Evolutionary conservation across 768 basidiomycete species (phyloP).

Genomic region (Lyophyllum semitale): DNA sequence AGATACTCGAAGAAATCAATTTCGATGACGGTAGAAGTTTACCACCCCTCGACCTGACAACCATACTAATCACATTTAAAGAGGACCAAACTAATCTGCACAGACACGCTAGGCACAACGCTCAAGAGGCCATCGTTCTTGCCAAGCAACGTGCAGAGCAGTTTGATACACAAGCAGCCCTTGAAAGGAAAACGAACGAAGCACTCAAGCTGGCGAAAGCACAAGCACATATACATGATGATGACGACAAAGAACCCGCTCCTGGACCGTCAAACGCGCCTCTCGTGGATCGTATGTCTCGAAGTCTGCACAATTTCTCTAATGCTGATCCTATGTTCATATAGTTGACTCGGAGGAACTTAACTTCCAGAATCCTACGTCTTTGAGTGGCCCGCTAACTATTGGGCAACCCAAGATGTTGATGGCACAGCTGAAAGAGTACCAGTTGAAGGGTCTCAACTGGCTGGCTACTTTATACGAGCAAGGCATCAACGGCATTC

Average conservation of each 20-base stretch:
- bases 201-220: conserved; percentile 69
- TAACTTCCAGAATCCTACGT: conserved; percentile 98
- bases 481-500: conserved; percentile 98
- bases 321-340: conserved; percentile 3
- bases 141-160: conserved; percentile 79
- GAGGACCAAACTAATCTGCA: conserved; percentile 89
- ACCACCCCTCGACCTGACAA: neutral
- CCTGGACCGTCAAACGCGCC: conserved; percentile 37
- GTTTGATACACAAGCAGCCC: conserved; percentile 83
- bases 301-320: neutral
- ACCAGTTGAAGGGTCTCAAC: conserved; percentile 96
- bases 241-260: conserved; percentile 43
- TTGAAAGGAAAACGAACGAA: conserved; percentile 81
- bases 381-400: conserved; percentile 78
- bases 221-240: conserved; percentile 47
- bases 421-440: conserved; percentile 96
- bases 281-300: conserved; percentile 70
- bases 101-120: conserved; percentile 83
- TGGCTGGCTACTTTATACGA: conserved; percentile 98
- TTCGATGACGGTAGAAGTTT: conserved; percentile 80
- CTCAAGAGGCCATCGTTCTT: conserved; percentile 82
- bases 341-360: conserved; percentile 94
- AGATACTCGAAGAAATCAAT: conserved; percentile 70
- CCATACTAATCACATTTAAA: conserved; percentile 25
- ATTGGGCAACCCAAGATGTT: conserved; percentile 95